Evolutionary conservation across 345 rosid species (phyloP), one percentile per base, ranked within the genome.

Genomic region (Kandelia obovata): DNA sequence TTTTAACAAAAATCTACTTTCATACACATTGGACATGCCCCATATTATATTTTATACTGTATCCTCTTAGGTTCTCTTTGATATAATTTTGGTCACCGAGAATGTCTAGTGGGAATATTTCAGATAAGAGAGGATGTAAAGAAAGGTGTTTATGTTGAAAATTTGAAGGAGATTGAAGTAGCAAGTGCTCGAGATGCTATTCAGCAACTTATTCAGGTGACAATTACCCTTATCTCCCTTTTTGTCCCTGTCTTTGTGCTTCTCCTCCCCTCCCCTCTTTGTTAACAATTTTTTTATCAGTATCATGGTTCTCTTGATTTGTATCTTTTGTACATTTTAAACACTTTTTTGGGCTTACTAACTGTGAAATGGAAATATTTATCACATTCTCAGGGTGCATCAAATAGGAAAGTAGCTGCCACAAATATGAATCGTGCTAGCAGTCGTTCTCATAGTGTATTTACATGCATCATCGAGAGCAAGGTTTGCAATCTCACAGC

Each of bases 371-470:
- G 25, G 23, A 51, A 58, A 28, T 58, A 6, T 23, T 69, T 1
- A 55, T 34, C 63, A 11, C 66, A 20, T 67, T 71, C 80, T 67
- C 84, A 95, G 99, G 99, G 99, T 65, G 89, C 99, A 55, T 89
- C 97, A 74, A 95, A 92, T 69, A 84, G 99, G 78, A 92, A 92
- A 79, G 99, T 95, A 58, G 99, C 99, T 65, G 91, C 99, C 3
- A 95, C 99, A 57, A 92, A 92, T 76, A 92, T 95, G 99, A 95
- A 92, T 71, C 91, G 82, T 72, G 98, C 97, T 34, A 95, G 99
- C 78, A 95, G 99, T 79, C 97, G 98, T 67, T 95, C 99, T 58
- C 99, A 95, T 62, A 95, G 99, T 80, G 99, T 95, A 51, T 92
- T 95, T 79, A 92, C 99, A 62, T 95, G 99, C 67, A 82, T 83